Conservation (phyloP, 176 grass and related monocot genomes). For the Secale cereale region DNA sequence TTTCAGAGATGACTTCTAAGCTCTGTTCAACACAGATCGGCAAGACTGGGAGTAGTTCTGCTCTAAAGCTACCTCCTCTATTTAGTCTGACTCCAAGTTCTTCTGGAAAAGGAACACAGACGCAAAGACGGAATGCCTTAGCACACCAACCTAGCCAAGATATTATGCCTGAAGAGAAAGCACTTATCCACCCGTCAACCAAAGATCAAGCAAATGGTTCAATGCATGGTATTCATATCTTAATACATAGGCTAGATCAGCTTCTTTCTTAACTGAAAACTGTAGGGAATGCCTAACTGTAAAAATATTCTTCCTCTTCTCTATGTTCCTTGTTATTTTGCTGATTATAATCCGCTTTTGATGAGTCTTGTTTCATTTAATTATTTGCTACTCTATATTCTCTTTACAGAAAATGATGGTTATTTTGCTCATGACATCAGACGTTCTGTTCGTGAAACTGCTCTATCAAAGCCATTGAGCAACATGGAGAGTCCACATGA, state of each 20-base stretch:
- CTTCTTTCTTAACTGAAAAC: background rate
- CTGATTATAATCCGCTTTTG: background rate
- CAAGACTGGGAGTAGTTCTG: constrained; percentile 56
- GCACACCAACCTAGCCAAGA: constrained; percentile 53
- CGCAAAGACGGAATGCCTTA: constrained; percentile 45
- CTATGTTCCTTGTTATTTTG: constrained; percentile 1
- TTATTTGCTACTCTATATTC: constrained; percentile 21
- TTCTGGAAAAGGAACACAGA: constrained; percentile 61
- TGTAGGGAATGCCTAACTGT: background rate
- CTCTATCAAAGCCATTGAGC: constrained; percentile 62
- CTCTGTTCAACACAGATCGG: constrained; percentile 70
- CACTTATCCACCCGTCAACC: background rate
- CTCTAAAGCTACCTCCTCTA: constrained; percentile 80
- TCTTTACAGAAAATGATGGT: constrained; percentile 56
- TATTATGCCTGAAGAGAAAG: constrained; percentile 36
- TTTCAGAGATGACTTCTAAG: constrained; percentile 60
- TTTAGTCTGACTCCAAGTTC: constrained; percentile 90
- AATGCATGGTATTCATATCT: constrained; percentile 35
- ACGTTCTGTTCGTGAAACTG: constrained; percentile 88
- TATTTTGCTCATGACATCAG: constrained; percentile 67
- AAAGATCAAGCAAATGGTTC: constrained; percentile 42
- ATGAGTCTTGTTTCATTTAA: constrained; percentile 12
- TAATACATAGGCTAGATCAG: background rate
- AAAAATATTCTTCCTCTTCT: background rate
- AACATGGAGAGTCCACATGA: constrained; percentile 52